Evolutionary conservation across 306 rosid genomes (phyloP), one percentile per base, ranked within the genome.

Genomic region (Carpinus viminea): DNA sequence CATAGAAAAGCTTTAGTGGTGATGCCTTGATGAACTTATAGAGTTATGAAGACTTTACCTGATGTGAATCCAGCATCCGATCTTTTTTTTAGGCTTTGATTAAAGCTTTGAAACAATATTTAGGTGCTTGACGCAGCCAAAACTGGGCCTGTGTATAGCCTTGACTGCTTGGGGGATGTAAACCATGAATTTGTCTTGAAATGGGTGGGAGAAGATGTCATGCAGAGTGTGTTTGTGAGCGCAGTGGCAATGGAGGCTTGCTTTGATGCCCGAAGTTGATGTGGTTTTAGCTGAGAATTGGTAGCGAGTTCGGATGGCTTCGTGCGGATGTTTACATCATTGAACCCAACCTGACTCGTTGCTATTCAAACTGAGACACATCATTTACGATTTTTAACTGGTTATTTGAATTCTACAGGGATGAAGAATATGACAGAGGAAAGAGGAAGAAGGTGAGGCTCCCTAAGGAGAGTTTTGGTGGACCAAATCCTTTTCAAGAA

Each of bases 341-440:
- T 57, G 64, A 10, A 0, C 50, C 17, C 52, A 80, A 59, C 70
- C 20, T 46, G 62, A 54, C 43, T 26, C 9, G 13, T 52, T 18
- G 9, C 73, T 24, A 20, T 34, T 36, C 56, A 21, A 41, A 21
- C 31, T 50, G 34, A 53, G 55, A 15, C 51, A 4, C 2, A 9
- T 21, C 34, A 10, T 73, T 47, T 47, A 47, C 3, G n/a, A 28
- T 47, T 43, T 50, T 60, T 21, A 71, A 12, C 18, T 20, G 7
- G 45, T 15, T 74, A 59, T 70, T 73, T 54, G 8, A 68, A 20
- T 84, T 51, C 60, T 77, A n/a, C 79, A 95, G 98, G 98, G 98
- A 95, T 69, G 97, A 95, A 82, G 98, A 92, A 78, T 90, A 87
- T 47, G 98, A 95, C 41, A 82, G 68, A 75, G 98, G 98, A 60